Conservation (phyloP, 2,329 filamentous ascomycete species). For the Colletotrichum sp. region DNA sequence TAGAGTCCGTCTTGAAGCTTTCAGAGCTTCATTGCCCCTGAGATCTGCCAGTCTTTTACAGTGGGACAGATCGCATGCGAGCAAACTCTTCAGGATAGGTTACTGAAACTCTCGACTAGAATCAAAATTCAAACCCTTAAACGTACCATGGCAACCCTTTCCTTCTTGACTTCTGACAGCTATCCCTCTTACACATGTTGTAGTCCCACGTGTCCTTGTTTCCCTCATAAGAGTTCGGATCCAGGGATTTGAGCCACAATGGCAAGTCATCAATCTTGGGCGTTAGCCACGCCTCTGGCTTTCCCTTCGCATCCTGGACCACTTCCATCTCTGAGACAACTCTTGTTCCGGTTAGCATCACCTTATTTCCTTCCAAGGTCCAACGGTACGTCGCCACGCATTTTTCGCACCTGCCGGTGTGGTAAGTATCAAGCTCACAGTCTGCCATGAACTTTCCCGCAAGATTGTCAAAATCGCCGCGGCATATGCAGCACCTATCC, state of each 20-base stretch:
- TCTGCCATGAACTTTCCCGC: neutral
- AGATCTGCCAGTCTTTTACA: too few relatives aligned
- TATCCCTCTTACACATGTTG: neutral
- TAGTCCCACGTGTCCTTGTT: neutral
- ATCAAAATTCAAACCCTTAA: too few relatives aligned
- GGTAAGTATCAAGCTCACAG: neutral
- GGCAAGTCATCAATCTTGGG: neutral
- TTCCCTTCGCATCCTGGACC: neutral
- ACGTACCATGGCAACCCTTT: neutral
- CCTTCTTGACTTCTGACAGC: neutral
- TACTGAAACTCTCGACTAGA: too few relatives aligned
- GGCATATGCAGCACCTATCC: neutral
- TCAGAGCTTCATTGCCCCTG: too few relatives aligned
- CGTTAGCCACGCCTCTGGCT: neutral
- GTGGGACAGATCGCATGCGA: fast-evolving
- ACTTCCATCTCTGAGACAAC: neutral
- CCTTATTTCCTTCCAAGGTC: neutral
- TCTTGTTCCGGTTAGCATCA: neutral
- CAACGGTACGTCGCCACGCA: neutral
- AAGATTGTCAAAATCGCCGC: neutral
- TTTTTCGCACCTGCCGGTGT: neutral
- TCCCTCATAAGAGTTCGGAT: neutral
- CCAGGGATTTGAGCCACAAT: neutral
- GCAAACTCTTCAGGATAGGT: too few relatives aligned
- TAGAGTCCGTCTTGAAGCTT: too few relatives aligned